phyloP scores from a whole-genome alignment of 768 basidiomycete genomes.

The Rhodosporidiobolus odoratus region DNA sequence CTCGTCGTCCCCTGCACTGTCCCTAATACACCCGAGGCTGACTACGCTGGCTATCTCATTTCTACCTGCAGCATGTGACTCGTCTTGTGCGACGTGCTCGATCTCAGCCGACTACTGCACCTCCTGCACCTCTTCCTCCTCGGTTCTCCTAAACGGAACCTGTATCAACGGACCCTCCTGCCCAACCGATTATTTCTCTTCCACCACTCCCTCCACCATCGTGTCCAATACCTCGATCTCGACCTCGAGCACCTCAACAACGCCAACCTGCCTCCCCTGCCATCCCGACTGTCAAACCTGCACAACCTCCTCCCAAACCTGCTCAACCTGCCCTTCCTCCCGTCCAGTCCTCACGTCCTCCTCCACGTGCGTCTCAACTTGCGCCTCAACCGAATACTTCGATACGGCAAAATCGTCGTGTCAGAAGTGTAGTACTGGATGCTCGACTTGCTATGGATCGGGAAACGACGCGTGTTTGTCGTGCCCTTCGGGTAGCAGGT shows the following conservation, averaged over 20 bases:
- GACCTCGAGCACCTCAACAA: too few species aligned
- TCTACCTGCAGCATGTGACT: constrained; percentile 57
- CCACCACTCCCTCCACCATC: constrained; percentile 59
- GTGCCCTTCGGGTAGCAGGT: constrained; percentile 45
- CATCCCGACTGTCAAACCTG: constrained; percentile 72
- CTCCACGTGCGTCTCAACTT: constrained; percentile 32
- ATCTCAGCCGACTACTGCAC: constrained; percentile 67
- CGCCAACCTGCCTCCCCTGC: constrained; percentile 65
- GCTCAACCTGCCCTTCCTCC: constrained; percentile 35
- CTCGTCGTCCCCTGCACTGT: too few species aligned
- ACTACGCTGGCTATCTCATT: not conserved
- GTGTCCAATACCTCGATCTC: constrained; percentile 50
- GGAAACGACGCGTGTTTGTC: constrained; percentile 77
- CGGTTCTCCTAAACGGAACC: constrained; percentile 63
- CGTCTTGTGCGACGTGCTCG: constrained; percentile 66
- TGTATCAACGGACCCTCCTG: constrained; percentile 62
- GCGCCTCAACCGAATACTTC: constrained; percentile 32
- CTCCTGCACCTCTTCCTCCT: constrained; percentile 56
- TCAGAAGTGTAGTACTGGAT: constrained; percentile 16
- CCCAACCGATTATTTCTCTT: constrained; percentile 64
- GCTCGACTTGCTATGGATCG: constrained; percentile 61
- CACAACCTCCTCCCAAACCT: constrained; percentile 8
- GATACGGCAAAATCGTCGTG: constrained; percentile 28
- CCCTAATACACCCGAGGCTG: not conserved
- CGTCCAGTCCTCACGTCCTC: constrained; percentile 37